Evolutionary conservation across 495 filamentous ascomycete species (phyloP).

Genomic region (Cenococcum geophilum): DNA sequence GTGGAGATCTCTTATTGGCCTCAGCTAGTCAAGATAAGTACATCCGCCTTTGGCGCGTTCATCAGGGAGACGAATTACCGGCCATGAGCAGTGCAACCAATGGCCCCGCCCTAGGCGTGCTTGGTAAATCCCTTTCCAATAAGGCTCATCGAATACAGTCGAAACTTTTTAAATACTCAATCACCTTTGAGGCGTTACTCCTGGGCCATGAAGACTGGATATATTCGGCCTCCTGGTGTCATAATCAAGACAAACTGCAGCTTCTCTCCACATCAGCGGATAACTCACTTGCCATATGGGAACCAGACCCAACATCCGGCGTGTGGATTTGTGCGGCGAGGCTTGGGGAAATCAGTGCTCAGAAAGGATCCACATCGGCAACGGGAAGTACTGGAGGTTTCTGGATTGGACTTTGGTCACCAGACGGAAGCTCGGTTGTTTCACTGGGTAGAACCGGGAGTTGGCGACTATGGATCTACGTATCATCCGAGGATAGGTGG

Average conservation of each 20-base stretch:
- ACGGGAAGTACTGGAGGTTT: constrained; percentile 94
- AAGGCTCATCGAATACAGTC: constrained; percentile 72
- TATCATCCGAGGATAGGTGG: constrained; percentile 58
- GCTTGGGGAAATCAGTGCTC: constrained; percentile 85
- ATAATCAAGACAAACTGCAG: constrained; percentile 50
- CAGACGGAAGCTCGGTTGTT: constrained; percentile 63
- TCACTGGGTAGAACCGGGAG: constrained; percentile 87
- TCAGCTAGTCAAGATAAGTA: constrained; percentile 98
- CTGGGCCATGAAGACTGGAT: constrained; percentile 99
- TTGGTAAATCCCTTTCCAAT: constrained; percentile 66
- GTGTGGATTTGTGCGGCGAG: constrained; percentile 82
- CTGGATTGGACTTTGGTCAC: constrained; percentile 93
- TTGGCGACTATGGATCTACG: constrained; percentile 76
- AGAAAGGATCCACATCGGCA: constrained; percentile 91
- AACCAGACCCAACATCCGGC: constrained; percentile 70
- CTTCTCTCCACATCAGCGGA: constrained; percentile 91
- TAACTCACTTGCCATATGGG: constrained; percentile 90
- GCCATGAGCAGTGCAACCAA: constrained; percentile 33
- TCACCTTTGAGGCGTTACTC: constrained; percentile 91
- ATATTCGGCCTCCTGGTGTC: constrained; percentile 74
- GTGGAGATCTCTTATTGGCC: constrained; percentile 71
- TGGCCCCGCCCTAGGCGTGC: constrained; percentile 53
- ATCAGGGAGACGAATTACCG: constrained; percentile 59
- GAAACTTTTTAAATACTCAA: constrained; percentile 54
- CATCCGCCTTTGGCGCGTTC: constrained; percentile 86